These are phyloP conservation scores for Crotalaria pallida DNA, from an alignment of 306 rosid genomes.

Conservation along the genomic window DNA sequence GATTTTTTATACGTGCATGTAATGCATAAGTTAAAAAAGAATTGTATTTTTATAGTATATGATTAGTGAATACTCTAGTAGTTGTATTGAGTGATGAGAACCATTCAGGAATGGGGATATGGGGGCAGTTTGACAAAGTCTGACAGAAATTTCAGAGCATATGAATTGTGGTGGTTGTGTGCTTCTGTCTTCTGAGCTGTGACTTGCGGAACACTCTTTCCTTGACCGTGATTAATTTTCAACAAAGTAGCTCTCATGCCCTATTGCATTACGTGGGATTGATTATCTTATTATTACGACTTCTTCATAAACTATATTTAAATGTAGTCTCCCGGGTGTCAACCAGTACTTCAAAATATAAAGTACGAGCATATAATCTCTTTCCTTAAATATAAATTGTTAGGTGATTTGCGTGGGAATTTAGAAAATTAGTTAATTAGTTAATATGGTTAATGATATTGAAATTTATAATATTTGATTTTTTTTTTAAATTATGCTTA, in stretches of 20 bases:
- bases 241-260: background rate
- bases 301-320: background rate
- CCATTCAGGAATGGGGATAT: background rate
- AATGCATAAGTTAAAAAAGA: too few relatives aligned
- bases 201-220: background rate
- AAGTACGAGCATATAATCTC: too few relatives aligned
- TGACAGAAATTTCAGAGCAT: background rate
- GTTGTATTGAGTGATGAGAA: background rate
- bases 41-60: too few relatives aligned
- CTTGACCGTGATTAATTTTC: background rate
- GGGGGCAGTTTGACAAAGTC: slow-evolving; percentile 24
- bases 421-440: too few relatives aligned
- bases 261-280: background rate
- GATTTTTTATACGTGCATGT: too few relatives aligned
- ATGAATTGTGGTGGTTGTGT: background rate
- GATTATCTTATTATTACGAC: background rate
- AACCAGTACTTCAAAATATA: too few relatives aligned
- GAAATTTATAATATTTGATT: too few relatives aligned
- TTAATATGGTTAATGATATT: too few relatives aligned
- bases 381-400: too few relatives aligned
- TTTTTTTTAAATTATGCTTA: too few relatives aligned
- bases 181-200: background rate
- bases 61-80: too few relatives aligned
- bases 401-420: too few relatives aligned
- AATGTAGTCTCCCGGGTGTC: background rate